Evolutionary conservation across 73 alveolate species (phyloP).

Genomic region (Uronychia setigera): DNA sequence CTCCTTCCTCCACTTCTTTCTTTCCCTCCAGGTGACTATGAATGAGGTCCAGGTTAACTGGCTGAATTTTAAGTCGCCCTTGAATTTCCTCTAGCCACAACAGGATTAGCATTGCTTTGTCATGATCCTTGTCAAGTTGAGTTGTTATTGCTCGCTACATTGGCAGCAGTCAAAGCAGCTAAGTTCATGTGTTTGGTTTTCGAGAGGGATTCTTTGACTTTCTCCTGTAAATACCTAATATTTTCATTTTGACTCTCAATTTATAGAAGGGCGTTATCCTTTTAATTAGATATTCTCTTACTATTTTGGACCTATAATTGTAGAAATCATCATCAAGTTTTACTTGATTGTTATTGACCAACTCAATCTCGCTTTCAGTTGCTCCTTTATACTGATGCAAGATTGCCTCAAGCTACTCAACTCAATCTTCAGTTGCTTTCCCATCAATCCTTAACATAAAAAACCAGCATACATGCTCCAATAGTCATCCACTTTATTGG

Average conservation of each 20-base stretch:
- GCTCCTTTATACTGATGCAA: neutral
- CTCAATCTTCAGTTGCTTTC: neutral
- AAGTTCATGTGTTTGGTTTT: neutral
- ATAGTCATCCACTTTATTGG: neutral
- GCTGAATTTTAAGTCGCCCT: too few relatives aligned
- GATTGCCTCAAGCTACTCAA: neutral
- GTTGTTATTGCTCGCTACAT: too few relatives aligned
- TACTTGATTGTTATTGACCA: neutral
- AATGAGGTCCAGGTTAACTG: too few relatives aligned
- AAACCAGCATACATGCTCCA: too few relatives aligned
- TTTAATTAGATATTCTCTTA: neutral
- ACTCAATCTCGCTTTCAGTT: neutral
- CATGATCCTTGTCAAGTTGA: too few relatives aligned
- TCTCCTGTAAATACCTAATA: neutral
- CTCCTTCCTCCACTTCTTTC: too few relatives aligned
- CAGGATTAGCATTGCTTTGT: too few relatives aligned
- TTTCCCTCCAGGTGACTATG: too few relatives aligned
- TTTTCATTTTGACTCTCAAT: neutral
- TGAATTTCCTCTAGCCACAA: too few relatives aligned
- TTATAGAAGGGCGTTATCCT: neutral
- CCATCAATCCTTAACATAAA: too few relatives aligned
- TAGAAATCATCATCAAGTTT: neutral
- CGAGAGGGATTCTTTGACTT: neutral
- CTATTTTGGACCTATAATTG: neutral
- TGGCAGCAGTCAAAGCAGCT: neutral